Percentiles rank a stretch among this genome's conserved stretches.
Evolutionary conservation across 1,284 basidiomycete species (phyloP).

Genomic region (Wolfiporia cocos): DNA sequence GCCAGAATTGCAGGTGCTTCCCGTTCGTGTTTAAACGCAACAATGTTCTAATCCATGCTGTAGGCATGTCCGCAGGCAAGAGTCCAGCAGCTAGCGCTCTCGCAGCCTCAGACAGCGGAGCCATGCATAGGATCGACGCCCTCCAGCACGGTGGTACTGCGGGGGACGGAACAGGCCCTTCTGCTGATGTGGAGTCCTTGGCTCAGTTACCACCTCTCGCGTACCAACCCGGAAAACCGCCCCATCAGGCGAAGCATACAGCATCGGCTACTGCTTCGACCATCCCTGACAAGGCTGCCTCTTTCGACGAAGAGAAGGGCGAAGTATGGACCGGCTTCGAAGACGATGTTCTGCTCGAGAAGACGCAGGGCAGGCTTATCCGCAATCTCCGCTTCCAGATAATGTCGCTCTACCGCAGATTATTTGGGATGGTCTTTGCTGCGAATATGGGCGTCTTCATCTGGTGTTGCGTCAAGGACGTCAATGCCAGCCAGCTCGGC

Average conservation of each 20-base stretch:
- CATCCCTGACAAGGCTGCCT: conserved; percentile 11
- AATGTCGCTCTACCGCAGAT: conserved; percentile 47
- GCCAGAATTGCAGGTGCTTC: too few relatives aligned
- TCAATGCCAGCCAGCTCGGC: conserved; percentile 39
- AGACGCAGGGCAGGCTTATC: conserved; percentile 34
- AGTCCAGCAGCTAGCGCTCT: background rate
- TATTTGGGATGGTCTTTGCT: conserved; percentile 51
- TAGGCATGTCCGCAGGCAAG: background rate
- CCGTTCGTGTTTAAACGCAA: too few relatives aligned
- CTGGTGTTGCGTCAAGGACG: conserved; percentile 28
- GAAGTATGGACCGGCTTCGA: conserved; percentile 43
- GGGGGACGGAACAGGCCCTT: background rate
- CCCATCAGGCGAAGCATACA: background rate
- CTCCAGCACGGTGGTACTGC: too few relatives aligned
- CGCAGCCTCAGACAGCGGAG: background rate
- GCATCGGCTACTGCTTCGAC: conserved; percentile 9
- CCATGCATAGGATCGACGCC: background rate
- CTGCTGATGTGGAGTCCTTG: too few relatives aligned
- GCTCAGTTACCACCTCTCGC: too few relatives aligned
- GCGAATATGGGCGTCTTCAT: conserved; percentile 48
- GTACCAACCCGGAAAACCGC: background rate
- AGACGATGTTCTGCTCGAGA: conserved; percentile 42
- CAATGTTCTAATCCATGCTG: background rate
- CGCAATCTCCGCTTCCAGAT: conserved; percentile 49
- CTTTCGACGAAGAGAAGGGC: conserved; percentile 22